These are phyloP conservation scores for Hanseniaspora gamundiae DNA, from an alignment of 1,139 yeast genomes.

Conservation along the genomic window DNA sequence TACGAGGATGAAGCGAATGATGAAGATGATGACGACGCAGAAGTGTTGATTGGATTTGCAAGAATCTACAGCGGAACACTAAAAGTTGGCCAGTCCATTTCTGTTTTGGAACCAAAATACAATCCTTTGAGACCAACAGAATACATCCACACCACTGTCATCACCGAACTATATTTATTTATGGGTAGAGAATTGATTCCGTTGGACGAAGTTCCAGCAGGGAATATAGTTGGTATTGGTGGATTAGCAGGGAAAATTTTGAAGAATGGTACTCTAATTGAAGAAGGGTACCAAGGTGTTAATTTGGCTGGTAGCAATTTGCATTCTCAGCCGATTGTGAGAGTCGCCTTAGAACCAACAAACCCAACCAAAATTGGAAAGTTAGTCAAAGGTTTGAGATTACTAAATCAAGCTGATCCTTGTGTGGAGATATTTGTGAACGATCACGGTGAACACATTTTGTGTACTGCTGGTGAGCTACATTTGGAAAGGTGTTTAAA, in stretches of 20 bases:
- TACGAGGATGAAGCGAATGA: conserved; percentile 33
- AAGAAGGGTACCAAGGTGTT: conserved; percentile 40
- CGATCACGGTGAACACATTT: conserved; percentile 82
- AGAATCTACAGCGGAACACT: conserved; percentile 82
- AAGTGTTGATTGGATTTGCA: conserved; percentile 73
- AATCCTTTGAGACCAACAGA: conserved; percentile 58
- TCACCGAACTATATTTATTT: conserved; percentile 62
- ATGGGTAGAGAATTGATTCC: conserved; percentile 90
- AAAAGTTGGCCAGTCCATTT: conserved; percentile 57
- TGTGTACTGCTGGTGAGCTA: conserved; percentile 92
- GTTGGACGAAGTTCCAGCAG: conserved; percentile 78
- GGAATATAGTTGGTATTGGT: conserved; percentile 88
- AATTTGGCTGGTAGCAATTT: conserved; percentile 59
- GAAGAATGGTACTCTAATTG: conserved; percentile 74
- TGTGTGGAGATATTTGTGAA: conserved; percentile 78
- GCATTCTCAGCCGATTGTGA: conserved; percentile 74
- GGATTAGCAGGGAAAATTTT: conserved; percentile 75
- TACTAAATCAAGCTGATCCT: conserved; percentile 82
- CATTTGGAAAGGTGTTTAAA: conserved; percentile 86
- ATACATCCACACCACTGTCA: conserved; percentile 39
- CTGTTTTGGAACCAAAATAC: conserved; percentile 77
- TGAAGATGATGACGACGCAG: conserved; percentile 37
- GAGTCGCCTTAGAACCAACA: conserved; percentile 88
- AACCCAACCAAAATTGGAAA: conserved; percentile 70
- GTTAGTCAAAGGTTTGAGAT: conserved; percentile 65